These are phyloP conservation scores for Fusarium illudens DNA, from an alignment of 2,329 filamentous ascomycete genomes.

Conservation along the genomic window DNA sequence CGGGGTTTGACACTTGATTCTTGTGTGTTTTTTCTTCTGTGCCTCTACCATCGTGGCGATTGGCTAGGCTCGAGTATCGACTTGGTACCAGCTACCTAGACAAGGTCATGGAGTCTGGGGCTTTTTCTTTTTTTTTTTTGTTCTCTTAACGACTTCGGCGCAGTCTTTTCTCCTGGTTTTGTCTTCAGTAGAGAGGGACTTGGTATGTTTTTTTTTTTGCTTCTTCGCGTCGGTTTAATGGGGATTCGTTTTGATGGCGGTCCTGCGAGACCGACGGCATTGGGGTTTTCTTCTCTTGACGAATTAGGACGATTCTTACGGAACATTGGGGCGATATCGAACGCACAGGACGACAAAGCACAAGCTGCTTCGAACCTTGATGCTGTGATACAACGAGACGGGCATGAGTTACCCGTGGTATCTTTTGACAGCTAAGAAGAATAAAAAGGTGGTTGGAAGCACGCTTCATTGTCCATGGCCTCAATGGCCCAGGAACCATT, in stretches of 20 bases:
- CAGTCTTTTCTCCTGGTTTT: slow-evolving; percentile 17
- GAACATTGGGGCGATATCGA: slow-evolving; percentile 28
- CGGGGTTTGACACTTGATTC: slow-evolving; percentile 33
- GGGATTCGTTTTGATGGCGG: slow-evolving; percentile 30
- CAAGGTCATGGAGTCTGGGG: slow-evolving; percentile 3
- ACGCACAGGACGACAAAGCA: slow-evolving; percentile 8
- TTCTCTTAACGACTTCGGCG: slow-evolving; percentile 36
- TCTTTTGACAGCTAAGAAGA: slow-evolving; percentile 24
- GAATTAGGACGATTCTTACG: slow-evolving; percentile 38
- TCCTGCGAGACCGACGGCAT: slow-evolving; percentile 22
- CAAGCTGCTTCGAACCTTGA: slow-evolving; percentile 20
- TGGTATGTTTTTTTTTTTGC: slow-evolving; percentile 27
- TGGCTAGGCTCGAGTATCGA: background rate
- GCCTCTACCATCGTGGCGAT: background rate
- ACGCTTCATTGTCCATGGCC: slow-evolving; percentile 4
- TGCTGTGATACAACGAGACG: slow-evolving; percentile 7
- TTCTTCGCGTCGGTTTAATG: slow-evolving; percentile 38
- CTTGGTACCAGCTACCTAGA: background rate
- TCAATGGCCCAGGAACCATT: slow-evolving; percentile 2
- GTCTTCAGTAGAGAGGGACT: slow-evolving; percentile 32
- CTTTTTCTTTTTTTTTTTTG: slow-evolving; percentile 30
- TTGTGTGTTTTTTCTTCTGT: slow-evolving; percentile 17
- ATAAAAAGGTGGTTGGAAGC: slow-evolving; percentile 29
- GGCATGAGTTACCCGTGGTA: slow-evolving; percentile 16
- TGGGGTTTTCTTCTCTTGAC: slow-evolving; percentile 28